Percentiles rank a stretch among this genome's conserved stretches.
phyloP scores from a whole-genome alignment of 2,329 filamentous ascomycete species.

The Rugonectria rugulosa region DNA sequence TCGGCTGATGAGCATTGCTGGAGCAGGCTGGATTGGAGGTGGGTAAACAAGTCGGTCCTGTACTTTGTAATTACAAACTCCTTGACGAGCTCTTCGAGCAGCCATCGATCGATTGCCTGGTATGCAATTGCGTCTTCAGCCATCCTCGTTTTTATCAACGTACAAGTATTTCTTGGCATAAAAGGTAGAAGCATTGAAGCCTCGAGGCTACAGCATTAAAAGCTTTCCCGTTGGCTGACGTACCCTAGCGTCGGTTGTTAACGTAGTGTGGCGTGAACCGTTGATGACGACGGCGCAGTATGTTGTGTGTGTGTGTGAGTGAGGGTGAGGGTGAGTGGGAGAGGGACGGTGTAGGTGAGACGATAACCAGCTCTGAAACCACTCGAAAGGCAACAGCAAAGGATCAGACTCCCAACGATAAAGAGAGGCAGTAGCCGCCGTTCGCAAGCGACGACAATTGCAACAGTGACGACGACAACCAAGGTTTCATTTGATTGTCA shows the following conservation, averaged over 20 bases:
- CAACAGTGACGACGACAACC: slow-evolving; percentile 14
- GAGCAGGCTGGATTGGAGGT: slow-evolving; percentile 9
- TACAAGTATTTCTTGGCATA: neutral
- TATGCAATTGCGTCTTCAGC: slow-evolving; percentile 5
- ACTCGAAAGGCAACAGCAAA: slow-evolving; percentile 2
- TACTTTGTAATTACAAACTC: neutral
- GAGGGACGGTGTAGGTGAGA: neutral
- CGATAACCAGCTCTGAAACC: neutral
- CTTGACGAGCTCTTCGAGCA: neutral
- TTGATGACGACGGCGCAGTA: slow-evolving; percentile 34
- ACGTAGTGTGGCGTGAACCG: slow-evolving; percentile 30
- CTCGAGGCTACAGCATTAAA: slow-evolving; percentile 38
- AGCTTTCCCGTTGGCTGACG: slow-evolving; percentile 34
- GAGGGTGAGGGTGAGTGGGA: neutral
- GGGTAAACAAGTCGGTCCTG: slow-evolving; percentile 9
- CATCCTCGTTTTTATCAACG: neutral
- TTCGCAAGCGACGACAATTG: slow-evolving; percentile 11
- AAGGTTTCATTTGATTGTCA: too few species aligned
- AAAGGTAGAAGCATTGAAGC: slow-evolving; percentile 35
- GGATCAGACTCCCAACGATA: slow-evolving; percentile 13
- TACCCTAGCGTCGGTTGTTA: slow-evolving; percentile 31
- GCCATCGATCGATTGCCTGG: slow-evolving; percentile 12
- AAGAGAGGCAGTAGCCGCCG: slow-evolving; percentile 4
- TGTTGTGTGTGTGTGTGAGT: neutral
- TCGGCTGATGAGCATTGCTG: neutral